Percentiles rank a stretch among this genome's conserved stretches.
Conservation (phyloP, 805 yeast species). For the Wickerhamomyces silvicola region DNA sequence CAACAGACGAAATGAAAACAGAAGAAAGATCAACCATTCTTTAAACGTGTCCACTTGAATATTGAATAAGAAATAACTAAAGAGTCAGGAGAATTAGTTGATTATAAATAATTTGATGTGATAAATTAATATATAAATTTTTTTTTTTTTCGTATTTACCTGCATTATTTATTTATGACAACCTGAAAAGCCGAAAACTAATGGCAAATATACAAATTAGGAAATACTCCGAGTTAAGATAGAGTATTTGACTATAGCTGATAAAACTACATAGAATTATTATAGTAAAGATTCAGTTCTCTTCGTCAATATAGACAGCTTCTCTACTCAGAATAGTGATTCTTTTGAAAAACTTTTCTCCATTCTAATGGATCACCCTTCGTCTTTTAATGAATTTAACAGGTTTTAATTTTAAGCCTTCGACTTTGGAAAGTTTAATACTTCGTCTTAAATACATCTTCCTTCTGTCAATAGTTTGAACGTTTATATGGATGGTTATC, state of each 20-base stretch:
- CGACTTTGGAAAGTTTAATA: conserved; percentile 35
- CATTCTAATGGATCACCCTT: conserved; percentile 71
- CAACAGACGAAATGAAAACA: conserved; percentile 24
- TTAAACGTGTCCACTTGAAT: background rate
- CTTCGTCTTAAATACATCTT: conserved; percentile 40
- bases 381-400: conserved; percentile 48
- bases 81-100: background rate
- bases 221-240: too few relatives aligned
- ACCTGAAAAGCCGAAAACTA: too few relatives aligned
- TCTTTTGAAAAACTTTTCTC: conserved; percentile 58
- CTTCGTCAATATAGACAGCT: conserved; percentile 39
- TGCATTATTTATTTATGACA: too few relatives aligned
- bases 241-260: too few relatives aligned
- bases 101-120: too few relatives aligned
- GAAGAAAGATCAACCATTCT: conserved; percentile 10
- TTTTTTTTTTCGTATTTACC: too few relatives aligned
- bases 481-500: conserved; percentile 13
- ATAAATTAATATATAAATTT: too few relatives aligned
- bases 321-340: conserved; percentile 53
- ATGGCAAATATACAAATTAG: too few relatives aligned
- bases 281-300: too few relatives aligned
- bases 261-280: too few relatives aligned
- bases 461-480: conserved; percentile 38
- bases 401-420: conserved; percentile 34
- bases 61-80: background rate